Evolutionary conservation across 352 stramenopile genomes (phyloP), one percentile per base, ranked within the genome.

Genomic region (Aphanomyces invadans): DNA sequence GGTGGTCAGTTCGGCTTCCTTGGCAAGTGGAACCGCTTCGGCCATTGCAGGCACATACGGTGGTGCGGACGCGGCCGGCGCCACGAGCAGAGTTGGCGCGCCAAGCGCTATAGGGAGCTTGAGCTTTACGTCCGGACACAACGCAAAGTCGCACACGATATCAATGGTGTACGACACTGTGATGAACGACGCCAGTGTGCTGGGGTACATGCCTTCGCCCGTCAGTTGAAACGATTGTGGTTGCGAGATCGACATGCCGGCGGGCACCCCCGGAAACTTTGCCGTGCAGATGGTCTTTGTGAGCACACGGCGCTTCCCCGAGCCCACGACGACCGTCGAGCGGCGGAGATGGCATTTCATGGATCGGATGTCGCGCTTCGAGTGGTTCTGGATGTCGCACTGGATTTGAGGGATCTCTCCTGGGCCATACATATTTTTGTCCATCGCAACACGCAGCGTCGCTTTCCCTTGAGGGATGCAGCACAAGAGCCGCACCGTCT

Each of bases 361-460:
- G 49, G 66, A 62, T n/a, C 72, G 68, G 66, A 90, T 81, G 57
- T 87, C 75, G 26, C 80, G 73, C 4, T 71, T 69, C 25, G 81
- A 88, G 17, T 69, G 51, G 68, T 90, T 88, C 48, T 75, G 75
- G 69, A 88, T 78, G 53, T 81, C 73, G 70, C 77, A 86, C 25
- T 81, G 72, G 71, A 88, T 84, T 38, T 80, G 68, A 31, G 79
- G 74, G 9, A 77, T 85, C 38, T 88, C 80, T 3, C 77, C 73
- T 0, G 81, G 62, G 32, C 87, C 69, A 49, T 88, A 90, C 32
- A 86, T 76, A 62, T 82, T 88, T 66, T 88, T 90, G 73, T 90
- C 78, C 79, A 88, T 83, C 0, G 74, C 71, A 4, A 86, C 80
- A n/a, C 78, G 71, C 5, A 90, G 69, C 23, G 77, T 44, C 46